Evolutionary conservation across 2,329 filamentous ascomycete genomes (phyloP).

Genomic region (Diplodia corticola): DNA sequence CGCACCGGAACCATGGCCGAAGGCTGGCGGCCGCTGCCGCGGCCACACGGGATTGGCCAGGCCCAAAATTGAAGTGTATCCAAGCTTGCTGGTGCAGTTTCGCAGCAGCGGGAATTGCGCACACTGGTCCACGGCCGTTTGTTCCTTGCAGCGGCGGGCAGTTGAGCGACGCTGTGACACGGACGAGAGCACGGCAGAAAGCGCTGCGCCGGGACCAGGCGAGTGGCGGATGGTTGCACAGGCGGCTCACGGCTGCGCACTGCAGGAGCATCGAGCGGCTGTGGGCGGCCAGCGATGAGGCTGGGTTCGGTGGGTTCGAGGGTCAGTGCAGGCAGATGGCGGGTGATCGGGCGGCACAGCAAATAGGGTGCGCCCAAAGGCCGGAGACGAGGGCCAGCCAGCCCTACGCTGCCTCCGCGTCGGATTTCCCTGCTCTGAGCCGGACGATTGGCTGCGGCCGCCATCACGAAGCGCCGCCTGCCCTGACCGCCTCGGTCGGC

Average conservation of each 20-base stretch:
- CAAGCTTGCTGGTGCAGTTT: neutral
- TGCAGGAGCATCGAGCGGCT: neutral
- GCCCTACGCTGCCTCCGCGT: constrained; percentile 66
- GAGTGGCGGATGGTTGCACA: neutral
- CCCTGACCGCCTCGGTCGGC: neutral
- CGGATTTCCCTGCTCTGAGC: constrained; percentile 45
- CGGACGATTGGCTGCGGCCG: neutral
- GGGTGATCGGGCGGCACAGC: constrained; percentile 11
- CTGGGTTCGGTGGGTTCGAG: neutral
- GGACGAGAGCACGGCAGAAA: neutral
- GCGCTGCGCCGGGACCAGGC: neutral
- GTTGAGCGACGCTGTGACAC: neutral
- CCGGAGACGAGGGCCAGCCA: neutral
- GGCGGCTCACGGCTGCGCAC: neutral
- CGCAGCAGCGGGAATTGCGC: neutral
- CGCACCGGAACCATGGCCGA: neutral
- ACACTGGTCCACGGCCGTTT: neutral
- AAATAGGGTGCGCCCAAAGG: constrained; percentile 6
- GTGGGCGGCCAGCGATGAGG: neutral
- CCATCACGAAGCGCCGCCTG: neutral
- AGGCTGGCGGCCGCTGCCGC: neutral
- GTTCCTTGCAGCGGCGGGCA: neutral
- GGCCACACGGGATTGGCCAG: neutral
- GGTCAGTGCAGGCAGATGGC: neutral
- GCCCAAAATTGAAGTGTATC: neutral